phyloP scores from a whole-genome alignment of 345 rosid species.

The Salix arbutifolia region DNA sequence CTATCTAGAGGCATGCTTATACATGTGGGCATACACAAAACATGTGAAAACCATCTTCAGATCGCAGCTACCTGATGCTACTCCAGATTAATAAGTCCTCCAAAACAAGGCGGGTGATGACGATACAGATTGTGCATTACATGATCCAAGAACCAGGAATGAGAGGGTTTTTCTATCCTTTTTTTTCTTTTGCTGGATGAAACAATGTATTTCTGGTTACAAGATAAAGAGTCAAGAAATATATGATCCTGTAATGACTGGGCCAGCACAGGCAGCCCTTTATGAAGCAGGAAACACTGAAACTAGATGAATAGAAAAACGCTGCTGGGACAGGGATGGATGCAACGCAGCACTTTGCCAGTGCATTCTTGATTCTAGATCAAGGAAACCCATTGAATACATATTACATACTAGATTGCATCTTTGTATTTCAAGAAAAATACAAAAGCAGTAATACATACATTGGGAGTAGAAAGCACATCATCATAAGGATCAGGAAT shows the following conservation, averaged over 20 bases:
- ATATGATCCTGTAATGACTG: background rate
- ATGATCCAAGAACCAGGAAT: background rate
- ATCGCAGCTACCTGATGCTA: background rate
- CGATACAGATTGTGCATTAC: background rate
- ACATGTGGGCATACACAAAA: background rate
- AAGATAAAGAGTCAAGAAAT: background rate
- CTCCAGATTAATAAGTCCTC: background rate
- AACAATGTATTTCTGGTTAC: background rate
- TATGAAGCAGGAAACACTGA: background rate
- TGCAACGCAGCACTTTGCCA: background rate
- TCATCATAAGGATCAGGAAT: constrained; percentile 93
- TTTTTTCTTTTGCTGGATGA: background rate
- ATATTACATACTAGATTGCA: background rate
- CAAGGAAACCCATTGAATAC: background rate
- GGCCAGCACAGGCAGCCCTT: background rate
- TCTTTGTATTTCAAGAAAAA: background rate
- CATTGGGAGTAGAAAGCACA: constrained; percentile 89
- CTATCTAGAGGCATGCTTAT: background rate
- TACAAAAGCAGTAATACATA: constrained; percentile 26
- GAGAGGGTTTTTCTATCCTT: background rate
- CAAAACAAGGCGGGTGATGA: background rate
- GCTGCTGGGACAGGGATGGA: background rate
- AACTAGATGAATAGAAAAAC: background rate
- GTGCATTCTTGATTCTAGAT: background rate
- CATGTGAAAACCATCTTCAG: background rate